Evolutionary conservation across 1,284 basidiomycete genomes (phyloP), one percentile per base, ranked within the genome.

Genomic region (Irpex sp.): DNA sequence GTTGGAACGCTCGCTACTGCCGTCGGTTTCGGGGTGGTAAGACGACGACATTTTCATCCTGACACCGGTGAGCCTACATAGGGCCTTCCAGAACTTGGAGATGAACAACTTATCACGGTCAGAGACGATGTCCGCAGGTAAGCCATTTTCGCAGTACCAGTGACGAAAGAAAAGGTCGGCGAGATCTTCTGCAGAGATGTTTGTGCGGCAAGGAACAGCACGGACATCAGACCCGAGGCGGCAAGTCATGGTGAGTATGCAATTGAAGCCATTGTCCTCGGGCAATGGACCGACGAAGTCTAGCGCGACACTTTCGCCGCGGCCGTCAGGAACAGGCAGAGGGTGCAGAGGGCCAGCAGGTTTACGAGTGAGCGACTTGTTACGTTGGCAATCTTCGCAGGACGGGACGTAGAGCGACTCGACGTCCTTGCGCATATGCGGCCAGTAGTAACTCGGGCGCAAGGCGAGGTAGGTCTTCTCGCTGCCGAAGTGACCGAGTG

Each of bases 381-480:
- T 72, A 0, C 62, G 58, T 56, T 70, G 67, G 33, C 71, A 71
- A 1, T 62, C 61, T 0, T 51, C 46, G 39, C 68, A 71, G 5
- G 59, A 57, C 1, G 65, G 68, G 1, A 73, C 61, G 54, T 72
- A 74, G 0, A 64, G 47, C 2, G 54, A 4, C 26, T 74, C 69
- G 0, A 79, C 67, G 21, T 78, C 74, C 0, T 39, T 17, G 0
- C 68, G n/a, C 77, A 81, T 81, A 17, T 71, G 66, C 0, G 76
- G 78, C 79, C 79, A 82, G 65, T 78, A 80, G 58, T 74, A 81
- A 0, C 70, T 69, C 3, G 66, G 58, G 0, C 67, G 63, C 0
- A 79, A 64, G 0, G 68, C 47, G 0, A 61, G 67, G 57, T 79
- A 78, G 11, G 69, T 69, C 58, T 80, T 80, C 21, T 75, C 68